Base-by-base conservation (phyloP, 2,329 filamentous ascomycete genomes). In the Arthrinium phaeospermum region DNA sequence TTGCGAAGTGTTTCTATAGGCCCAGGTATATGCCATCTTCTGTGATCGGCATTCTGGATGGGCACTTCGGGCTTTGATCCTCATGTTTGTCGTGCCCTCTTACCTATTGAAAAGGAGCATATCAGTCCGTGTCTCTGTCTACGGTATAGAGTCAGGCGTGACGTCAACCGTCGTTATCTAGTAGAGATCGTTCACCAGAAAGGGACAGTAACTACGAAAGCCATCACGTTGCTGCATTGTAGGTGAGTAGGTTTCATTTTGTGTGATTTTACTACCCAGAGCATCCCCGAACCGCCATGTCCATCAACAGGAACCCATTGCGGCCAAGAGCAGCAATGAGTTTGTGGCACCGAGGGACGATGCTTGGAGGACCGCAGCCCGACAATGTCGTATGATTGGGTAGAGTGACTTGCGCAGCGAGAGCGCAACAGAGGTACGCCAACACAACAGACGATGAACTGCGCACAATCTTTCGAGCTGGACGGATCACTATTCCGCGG, bases 401-500 rank as follows among this genome's bases (percentile, higher is more conserved):
- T 41, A n/a, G 57, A 14, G 5, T 41, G 34, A 30, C 19, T 64
- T 64, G 57, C 34, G 57, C 57, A 22, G 19, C 13, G 30, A 64
- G 22, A n/a, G 41, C 4, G 57, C 53, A 61, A 61, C 34, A 37
- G 34, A 41, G 34, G 34, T 22, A 64, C 19, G 57, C 16, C 57
- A 12, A 22, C 57, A 41, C 57, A 41, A 64, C 24, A 64, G 57
- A 41, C 57, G n/a, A 64, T 22, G 30, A 64, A 64, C 7, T 41
- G 16, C n/a, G 34, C 57, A 64, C 19, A 64, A 10, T 64, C 57
- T 64, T 64, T 37, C 57, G 34, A 64, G 34, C 30, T n/a, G 34
- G 57, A 64, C 57, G 34, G 57, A 34, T 64, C 57, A 64, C 57
- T n/a, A 24, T 64, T 64, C 57, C 57, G 57, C 34, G 30, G 34